phyloP scores from a whole-genome alignment of 495 filamentous ascomycete genomes.

The Daldinia vernicosa region DNA sequence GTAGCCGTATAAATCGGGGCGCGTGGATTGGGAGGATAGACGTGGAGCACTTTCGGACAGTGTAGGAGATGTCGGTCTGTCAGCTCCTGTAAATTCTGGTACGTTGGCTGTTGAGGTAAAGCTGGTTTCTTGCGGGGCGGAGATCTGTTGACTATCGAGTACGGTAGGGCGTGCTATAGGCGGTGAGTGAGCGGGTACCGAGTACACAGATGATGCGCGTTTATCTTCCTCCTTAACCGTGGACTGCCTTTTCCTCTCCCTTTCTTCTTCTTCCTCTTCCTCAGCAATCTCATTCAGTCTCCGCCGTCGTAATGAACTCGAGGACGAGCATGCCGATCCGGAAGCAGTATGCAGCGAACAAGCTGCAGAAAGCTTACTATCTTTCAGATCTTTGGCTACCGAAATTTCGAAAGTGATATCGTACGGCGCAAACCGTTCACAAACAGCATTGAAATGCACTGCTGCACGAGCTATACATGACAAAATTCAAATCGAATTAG shows the following conservation, averaged over 20 bases:
- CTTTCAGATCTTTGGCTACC: slow-evolving; percentile 79
- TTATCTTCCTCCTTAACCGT: slow-evolving; percentile 53
- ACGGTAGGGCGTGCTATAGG: slow-evolving; percentile 35
- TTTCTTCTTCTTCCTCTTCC: slow-evolving; percentile 71
- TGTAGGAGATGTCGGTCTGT: slow-evolving; percentile 51
- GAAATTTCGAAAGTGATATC: slow-evolving; percentile 82
- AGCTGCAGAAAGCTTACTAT: slow-evolving; percentile 85
- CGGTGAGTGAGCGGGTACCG: slow-evolving; percentile 19
- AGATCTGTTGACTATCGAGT: slow-evolving; percentile 39
- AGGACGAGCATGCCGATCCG: slow-evolving; percentile 85
- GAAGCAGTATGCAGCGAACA: slow-evolving; percentile 91
- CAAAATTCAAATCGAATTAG: slow-evolving; percentile 24
- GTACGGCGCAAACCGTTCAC: slow-evolving; percentile 86
- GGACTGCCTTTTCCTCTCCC: slow-evolving; percentile 59
- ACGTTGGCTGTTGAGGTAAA: slow-evolving; percentile 52
- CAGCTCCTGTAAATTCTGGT: slow-evolving; percentile 52
- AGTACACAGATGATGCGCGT: slow-evolving; percentile 42
- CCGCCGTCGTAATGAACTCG: slow-evolving; percentile 76
- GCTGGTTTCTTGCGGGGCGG: slow-evolving; percentile 49
- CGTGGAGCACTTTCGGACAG: slow-evolving; percentile 53
- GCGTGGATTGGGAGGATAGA: slow-evolving; percentile 71
- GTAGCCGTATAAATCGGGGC: slow-evolving; percentile 70
- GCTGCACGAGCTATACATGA: slow-evolving; percentile 76
- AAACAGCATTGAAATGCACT: slow-evolving; percentile 91
- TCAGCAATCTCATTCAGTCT: slow-evolving; percentile 91